These are phyloP conservation scores for Lentinula aciculospora DNA, from an alignment of 768 basidiomycete genomes.

Conservation along the genomic window DNA sequence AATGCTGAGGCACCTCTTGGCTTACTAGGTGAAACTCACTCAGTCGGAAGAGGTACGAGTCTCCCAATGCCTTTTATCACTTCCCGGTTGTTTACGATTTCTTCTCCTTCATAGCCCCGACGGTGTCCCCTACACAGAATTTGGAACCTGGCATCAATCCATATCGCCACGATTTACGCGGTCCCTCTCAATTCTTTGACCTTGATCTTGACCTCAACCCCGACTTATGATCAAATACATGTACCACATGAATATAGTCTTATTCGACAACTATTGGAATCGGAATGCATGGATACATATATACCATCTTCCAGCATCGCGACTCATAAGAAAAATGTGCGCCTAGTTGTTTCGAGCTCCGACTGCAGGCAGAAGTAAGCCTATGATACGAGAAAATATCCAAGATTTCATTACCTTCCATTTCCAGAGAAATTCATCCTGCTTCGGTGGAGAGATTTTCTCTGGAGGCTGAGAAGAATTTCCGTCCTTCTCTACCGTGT, in stretches of 20 bases:
- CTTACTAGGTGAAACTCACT: slow-evolving; percentile 73
- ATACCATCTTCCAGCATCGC: not conserved
- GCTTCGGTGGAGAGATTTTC: slow-evolving; percentile 47
- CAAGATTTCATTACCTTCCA: slow-evolving; percentile 73
- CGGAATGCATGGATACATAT: not conserved
- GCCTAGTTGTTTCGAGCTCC: slow-evolving; percentile 86
- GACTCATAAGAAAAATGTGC: slow-evolving; percentile 82
- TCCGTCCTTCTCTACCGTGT: slow-evolving; percentile 23
- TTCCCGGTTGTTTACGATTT: slow-evolving; percentile 6
- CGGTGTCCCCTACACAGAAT: slow-evolving; percentile 54
- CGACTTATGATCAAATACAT: slow-evolving; percentile 42
- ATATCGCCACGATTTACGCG: slow-evolving; percentile 66
- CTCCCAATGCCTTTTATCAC: slow-evolving; percentile 3
- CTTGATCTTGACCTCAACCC: slow-evolving; percentile 84
- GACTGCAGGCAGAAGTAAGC: slow-evolving; percentile 44
- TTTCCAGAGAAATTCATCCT: slow-evolving; percentile 80
- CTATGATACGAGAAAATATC: not conserved
- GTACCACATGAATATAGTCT: too few species aligned
- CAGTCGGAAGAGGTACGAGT: slow-evolving; percentile 66
- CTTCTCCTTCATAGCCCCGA: slow-evolving; percentile 46
- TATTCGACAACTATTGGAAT: too few species aligned
- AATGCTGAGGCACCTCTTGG: slow-evolving; percentile 79
- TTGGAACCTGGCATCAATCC: slow-evolving; percentile 52
- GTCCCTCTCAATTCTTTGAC: slow-evolving; percentile 63
- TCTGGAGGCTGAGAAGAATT: slow-evolving; percentile 16